Evolutionary conservation across 768 basidiomycete species (phyloP).

Genomic region (Boletus patriciae): DNA sequence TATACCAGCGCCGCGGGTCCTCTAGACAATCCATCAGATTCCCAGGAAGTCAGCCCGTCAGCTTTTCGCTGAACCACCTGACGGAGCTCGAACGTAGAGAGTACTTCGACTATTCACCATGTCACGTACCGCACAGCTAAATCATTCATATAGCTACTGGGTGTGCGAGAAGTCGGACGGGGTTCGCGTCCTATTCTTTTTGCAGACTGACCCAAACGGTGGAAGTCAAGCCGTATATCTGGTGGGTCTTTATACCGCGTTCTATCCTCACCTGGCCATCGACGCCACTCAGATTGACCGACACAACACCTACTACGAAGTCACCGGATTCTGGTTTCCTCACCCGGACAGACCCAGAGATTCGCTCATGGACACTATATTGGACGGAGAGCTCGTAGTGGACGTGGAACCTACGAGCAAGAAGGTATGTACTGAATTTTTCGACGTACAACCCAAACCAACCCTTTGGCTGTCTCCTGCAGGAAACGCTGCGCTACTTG

Average conservation of each 20-base stretch:
- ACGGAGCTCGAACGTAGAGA: slow-evolving; percentile 79
- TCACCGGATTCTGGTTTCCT: slow-evolving; percentile 83
- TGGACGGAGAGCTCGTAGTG: slow-evolving; percentile 93
- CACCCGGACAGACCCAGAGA: slow-evolving; percentile 71
- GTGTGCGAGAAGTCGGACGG: slow-evolving; percentile 99
- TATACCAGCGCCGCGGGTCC: neutral
- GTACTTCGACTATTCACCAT: slow-evolving; percentile 40
- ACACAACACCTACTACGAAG: slow-evolving; percentile 79
- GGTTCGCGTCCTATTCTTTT: slow-evolving; percentile 81
- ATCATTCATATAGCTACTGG: slow-evolving; percentile 72
- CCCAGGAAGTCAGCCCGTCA: slow-evolving; percentile 95
- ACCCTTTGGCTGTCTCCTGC: neutral
- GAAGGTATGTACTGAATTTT: slow-evolving; percentile 46
- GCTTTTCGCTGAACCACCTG: slow-evolving; percentile 72
- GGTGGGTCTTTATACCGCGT: slow-evolving; percentile 45
- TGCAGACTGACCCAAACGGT: slow-evolving; percentile 56
- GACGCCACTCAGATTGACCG: slow-evolving; percentile 76
- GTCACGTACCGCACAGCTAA: slow-evolving; percentile 12
- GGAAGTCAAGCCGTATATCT: slow-evolving; percentile 68
- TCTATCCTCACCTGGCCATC: slow-evolving; percentile 1
- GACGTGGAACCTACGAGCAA: slow-evolving; percentile 80
- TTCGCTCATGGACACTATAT: slow-evolving; percentile 73
- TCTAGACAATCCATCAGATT: slow-evolving; percentile 52
- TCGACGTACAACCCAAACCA: neutral
- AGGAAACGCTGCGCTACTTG: slow-evolving; percentile 83